Base-by-base conservation (phyloP, 163 green algal genomes). In the Chloroidium sp. region DNA sequence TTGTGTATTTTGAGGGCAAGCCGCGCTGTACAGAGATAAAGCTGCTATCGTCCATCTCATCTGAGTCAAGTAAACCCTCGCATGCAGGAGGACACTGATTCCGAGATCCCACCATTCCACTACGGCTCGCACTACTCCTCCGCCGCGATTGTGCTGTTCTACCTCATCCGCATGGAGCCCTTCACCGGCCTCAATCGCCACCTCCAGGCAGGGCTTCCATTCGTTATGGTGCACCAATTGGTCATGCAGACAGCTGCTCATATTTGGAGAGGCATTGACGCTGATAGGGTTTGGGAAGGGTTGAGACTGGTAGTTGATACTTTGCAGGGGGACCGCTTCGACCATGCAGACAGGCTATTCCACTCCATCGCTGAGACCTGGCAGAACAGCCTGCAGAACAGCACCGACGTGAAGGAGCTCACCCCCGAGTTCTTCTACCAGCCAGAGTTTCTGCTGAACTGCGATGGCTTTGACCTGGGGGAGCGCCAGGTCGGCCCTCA, bases 321-420 rank as follows among this genome's bases (percentile, higher is more conserved):
- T 76, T 96, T 87, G 84, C 92, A 96, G 80, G 93, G 92, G 69
- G 96, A 96, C 10, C 91, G 91, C 79, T 99, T 98, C 88, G 96
- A 99, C 84, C 85, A 92, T 1, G 88, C 96, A 2, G 96, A 99
- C 87, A 89, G 96, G n/a, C 85, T 98, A 58, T 99, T 99, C 82
- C 85, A 83, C 72, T 88, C 77, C 60, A 83, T 98, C 1, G 69
- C 68, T 2, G 93, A 96, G 58, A 86, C 92, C 2, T 99, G 95
- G 95, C 84, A 92, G 14, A 92, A 85, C 57, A 93, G 94, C 1
- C 90, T 86, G 14, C 90, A 72, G 82, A 94, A 88, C 82, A 88
- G 87, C 8, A 91, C 88, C 1, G 96, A 99, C 84, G 92, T 99
- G 4, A 98, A 98, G 88, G 96, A 99, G 90, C 94, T 99, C 82